These are phyloP conservation scores for Russula sp. DNA, from an alignment of 768 basidiomycete species.

Conservation along the genomic window DNA sequence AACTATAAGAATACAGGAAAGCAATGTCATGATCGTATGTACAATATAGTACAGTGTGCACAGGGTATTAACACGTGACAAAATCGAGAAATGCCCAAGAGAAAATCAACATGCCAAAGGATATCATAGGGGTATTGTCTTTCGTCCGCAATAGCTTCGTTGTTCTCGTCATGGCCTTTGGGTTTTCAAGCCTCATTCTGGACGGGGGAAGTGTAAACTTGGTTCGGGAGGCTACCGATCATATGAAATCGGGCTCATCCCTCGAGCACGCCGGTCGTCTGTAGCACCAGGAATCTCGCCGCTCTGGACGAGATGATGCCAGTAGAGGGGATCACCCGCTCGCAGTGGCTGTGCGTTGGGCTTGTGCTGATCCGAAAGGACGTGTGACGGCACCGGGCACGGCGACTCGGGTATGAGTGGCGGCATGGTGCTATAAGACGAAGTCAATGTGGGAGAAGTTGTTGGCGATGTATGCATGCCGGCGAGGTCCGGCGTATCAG, in stretches of 20 bases:
- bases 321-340: slow-evolving; percentile 61
- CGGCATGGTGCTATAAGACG: slow-evolving; percentile 11
- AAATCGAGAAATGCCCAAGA: background rate
- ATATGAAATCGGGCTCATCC: background rate
- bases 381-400: slow-evolving; percentile 27
- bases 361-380: slow-evolving; percentile 35
- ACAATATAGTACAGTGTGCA: background rate
- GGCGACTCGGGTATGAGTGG: slow-evolving; percentile 18
- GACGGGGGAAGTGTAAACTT: background rate
- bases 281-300: slow-evolving; percentile 68
- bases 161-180: background rate
- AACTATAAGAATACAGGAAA: background rate
- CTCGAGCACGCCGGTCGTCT: slow-evolving; percentile 55
- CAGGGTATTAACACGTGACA: background rate
- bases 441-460: slow-evolving; percentile 2
- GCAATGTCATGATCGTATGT: background rate
- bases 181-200: background rate
- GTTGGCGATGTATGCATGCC: slow-evolving; percentile 12
- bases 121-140: background rate
- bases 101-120: background rate
- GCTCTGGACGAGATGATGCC: slow-evolving; percentile 66
- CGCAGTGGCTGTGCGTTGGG: slow-evolving; percentile 33
- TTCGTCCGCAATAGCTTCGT: background rate
- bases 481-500: slow-evolving; percentile 28
- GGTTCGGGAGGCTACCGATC: slow-evolving; percentile 14